These are phyloP conservation scores for Eutypella sp. DNA, from an alignment of 2,329 filamentous ascomycete species.

Conservation along the genomic window DNA sequence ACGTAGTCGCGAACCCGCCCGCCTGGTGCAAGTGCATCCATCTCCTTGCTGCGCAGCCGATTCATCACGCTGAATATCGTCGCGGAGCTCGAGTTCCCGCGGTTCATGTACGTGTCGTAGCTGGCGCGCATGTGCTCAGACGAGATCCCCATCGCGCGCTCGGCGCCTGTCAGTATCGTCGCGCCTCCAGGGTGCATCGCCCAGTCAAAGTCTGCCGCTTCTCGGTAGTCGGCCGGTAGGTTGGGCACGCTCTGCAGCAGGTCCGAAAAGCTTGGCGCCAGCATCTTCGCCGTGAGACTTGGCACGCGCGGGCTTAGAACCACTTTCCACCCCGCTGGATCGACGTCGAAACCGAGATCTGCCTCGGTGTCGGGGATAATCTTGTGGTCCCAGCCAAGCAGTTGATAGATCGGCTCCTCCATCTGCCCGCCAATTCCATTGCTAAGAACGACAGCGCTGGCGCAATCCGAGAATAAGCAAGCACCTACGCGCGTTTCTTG, in stretches of 20 bases:
- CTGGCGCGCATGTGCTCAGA: conserved; percentile 65
- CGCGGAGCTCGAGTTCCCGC: conserved; percentile 65
- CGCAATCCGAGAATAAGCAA: conserved; percentile 65
- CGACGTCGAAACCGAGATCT: conserved; percentile 62
- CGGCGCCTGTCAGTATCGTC: conserved; percentile 60
- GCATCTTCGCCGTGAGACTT: conserved; percentile 45
- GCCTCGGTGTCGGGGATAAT: conserved; percentile 56
- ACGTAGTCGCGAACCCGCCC: conserved; percentile 51
- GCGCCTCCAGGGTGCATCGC: conserved; percentile 67
- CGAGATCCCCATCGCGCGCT: conserved; percentile 51
- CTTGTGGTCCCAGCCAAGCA: conserved; percentile 62
- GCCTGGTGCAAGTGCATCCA: conserved; percentile 50
- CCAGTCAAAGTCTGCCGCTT: conserved; percentile 62
- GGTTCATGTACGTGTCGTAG: conserved; percentile 62
- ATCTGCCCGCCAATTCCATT: conserved; percentile 52
- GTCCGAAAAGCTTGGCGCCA: conserved; percentile 50
- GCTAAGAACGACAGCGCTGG: conserved; percentile 59
- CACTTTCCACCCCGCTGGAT: conserved; percentile 64
- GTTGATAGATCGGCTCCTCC: conserved; percentile 47
- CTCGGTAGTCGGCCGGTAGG: conserved; percentile 39
- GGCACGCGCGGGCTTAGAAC: conserved; percentile 59
- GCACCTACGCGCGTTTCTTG: conserved; percentile 61
- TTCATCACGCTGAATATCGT: conserved; percentile 66
- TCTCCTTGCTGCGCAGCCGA: conserved; percentile 52
- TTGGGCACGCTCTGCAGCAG: conserved; percentile 44